phyloP scores from a whole-genome alignment of 2,329 filamentous ascomycete genomes.

The Aureobasidium sp. region DNA sequence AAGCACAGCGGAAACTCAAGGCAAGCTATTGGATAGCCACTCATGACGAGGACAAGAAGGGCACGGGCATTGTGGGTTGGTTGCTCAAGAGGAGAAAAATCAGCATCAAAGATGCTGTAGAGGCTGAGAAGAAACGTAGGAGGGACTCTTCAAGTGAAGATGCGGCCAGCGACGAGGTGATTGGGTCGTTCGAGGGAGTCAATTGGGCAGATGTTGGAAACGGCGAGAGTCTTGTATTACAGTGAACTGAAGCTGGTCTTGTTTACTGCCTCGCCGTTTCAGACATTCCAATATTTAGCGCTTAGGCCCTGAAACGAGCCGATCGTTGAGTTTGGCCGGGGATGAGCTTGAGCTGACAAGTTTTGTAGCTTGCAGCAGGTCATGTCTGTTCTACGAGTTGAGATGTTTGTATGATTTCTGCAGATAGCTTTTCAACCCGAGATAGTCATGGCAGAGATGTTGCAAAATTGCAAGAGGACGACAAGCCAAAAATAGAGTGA shows the following conservation, averaged over 20 bases:
- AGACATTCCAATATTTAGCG: constrained; percentile 1
- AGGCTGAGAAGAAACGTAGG: constrained; percentile 39
- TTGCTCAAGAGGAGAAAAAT: constrained; percentile 39
- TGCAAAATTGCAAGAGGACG: background rate
- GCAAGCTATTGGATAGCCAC: constrained; percentile 60
- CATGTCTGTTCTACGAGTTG: background rate
- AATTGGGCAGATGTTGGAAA: constrained; percentile 49
- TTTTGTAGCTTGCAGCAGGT: background rate
- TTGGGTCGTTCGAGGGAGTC: constrained; percentile 35
- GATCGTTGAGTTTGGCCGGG: background rate
- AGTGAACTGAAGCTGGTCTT: constrained; percentile 24
- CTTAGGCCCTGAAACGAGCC: background rate
- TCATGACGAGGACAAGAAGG: constrained; percentile 58
- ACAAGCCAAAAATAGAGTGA: constrained; percentile 11
- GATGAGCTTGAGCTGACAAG: background rate
- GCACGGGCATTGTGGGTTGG: constrained; percentile 49
- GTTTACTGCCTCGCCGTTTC: background rate
- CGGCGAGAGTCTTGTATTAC: constrained; percentile 49
- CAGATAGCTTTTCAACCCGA: background rate
- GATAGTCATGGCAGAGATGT: background rate
- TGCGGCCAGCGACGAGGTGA: constrained; percentile 24
- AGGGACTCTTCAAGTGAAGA: constrained; percentile 32
- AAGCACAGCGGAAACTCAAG: constrained; percentile 46
- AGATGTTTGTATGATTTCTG: background rate
- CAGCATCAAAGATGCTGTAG: constrained; percentile 42